Conservation (phyloP, 768 basidiomycete genomes). For the Hypsizygus marmoreus region DNA sequence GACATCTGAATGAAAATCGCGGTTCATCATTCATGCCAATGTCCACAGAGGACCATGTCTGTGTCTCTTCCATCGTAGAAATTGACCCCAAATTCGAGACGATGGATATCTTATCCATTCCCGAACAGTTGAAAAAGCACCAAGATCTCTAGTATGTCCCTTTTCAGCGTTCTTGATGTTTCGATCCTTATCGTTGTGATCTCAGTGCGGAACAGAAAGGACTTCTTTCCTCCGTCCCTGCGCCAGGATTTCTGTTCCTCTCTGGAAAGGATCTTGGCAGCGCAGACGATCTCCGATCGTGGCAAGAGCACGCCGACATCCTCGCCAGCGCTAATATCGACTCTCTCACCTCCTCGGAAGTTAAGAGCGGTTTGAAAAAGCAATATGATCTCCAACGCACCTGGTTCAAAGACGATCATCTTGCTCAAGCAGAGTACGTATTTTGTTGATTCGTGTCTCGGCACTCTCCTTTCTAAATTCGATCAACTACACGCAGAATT, state of each 20-base stretch:
- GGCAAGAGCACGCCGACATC: constrained; percentile 38
- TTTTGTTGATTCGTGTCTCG: constrained; percentile 12
- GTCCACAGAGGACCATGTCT: constrained; percentile 28
- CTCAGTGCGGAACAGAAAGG: constrained; percentile 14
- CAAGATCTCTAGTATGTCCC: constrained; percentile 14
- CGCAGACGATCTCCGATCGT: constrained; percentile 27
- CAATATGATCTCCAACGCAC: constrained; percentile 12
- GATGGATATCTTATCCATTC: constrained; percentile 16
- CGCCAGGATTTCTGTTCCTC: constrained; percentile 5
- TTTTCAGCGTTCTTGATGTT: neutral
- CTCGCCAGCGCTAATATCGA: too few relatives aligned
- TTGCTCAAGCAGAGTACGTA: constrained; percentile 20
- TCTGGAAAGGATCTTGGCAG: constrained; percentile 4
- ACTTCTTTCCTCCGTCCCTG: constrained; percentile 9
- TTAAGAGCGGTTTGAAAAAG: constrained; percentile 3
- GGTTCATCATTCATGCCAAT: constrained; percentile 2
- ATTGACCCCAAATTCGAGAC: constrained; percentile 27
- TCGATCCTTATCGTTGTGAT: neutral
- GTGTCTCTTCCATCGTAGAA: constrained; percentile 13
- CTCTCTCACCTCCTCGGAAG: constrained; percentile 9
- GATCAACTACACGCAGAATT: constrained; percentile 6
- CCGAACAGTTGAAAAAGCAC: constrained; percentile 1
- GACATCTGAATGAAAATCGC: neutral
- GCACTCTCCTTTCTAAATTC: neutral
- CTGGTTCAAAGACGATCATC: constrained; percentile 13